Conservation (phyloP, 108 stramenopile species). For the Mayamaea pseudoterrestris region DNA sequence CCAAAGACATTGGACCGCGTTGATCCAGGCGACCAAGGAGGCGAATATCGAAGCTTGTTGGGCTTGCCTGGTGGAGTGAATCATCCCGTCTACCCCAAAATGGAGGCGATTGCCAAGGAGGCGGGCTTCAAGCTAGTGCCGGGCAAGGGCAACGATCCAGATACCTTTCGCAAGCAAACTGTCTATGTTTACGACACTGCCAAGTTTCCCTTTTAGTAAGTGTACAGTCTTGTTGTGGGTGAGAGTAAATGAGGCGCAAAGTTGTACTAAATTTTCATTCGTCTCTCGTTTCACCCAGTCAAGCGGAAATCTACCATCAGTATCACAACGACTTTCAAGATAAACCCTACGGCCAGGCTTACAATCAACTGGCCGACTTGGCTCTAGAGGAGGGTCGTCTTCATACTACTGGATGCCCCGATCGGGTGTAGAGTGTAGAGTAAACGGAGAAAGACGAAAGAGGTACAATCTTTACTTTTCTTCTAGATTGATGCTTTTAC, state of each 20-base stretch:
- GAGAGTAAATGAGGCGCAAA: not conserved
- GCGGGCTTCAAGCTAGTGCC: slow-evolving; percentile 42
- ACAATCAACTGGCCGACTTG: slow-evolving; percentile 48
- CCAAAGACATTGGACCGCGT: slow-evolving; percentile 47
- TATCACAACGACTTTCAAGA: slow-evolving; percentile 68
- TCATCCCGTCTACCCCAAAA: slow-evolving; percentile 25
- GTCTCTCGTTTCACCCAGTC: too few relatives aligned
- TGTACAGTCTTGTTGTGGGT: slow-evolving; percentile 4
- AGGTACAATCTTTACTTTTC: slow-evolving; percentile 20
- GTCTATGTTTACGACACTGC: slow-evolving; percentile 65
- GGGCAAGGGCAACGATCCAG: slow-evolving; percentile 69
- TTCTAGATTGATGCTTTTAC: slow-evolving; percentile 83
- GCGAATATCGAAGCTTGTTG: slow-evolving; percentile 66
- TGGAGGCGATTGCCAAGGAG: slow-evolving; percentile 36
- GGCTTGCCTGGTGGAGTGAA: slow-evolving; percentile 57
- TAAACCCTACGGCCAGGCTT: slow-evolving; percentile 60
- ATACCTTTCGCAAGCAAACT: slow-evolving; percentile 48
- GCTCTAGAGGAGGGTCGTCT: slow-evolving; percentile 66
- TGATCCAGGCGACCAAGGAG: slow-evolving; percentile 74
- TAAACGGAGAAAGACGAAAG: not conserved
- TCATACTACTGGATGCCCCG: slow-evolving; percentile 69
- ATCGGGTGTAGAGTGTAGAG: slow-evolving; percentile 33
- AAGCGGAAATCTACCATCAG: slow-evolving; percentile 40
- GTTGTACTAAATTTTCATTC: not conserved
- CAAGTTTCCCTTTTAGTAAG: slow-evolving; percentile 68